Evolutionary conservation across 345 rosid species (phyloP).

Genomic region (Mercurialis annua): DNA sequence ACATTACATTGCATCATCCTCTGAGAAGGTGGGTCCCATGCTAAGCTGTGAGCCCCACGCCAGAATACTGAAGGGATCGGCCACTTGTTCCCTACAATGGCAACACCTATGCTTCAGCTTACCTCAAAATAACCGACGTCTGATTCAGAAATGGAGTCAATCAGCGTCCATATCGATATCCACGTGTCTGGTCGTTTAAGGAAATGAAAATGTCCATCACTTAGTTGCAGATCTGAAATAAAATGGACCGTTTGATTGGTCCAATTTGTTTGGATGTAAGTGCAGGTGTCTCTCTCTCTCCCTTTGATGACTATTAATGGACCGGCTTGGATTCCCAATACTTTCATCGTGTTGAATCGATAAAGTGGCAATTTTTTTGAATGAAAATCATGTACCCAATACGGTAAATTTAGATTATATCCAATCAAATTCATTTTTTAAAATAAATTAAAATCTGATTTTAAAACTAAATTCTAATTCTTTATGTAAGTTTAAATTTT

Average conservation of each 20-base stretch:
- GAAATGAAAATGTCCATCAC: neutral
- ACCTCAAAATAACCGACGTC: slow-evolving; percentile 33
- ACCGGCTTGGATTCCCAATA: no score
- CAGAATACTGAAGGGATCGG: slow-evolving; percentile 30
- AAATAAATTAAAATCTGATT: no score
- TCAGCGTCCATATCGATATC: slow-evolving; percentile 7
- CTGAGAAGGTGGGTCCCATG: neutral
- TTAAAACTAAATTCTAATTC: no score
- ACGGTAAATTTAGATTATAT: no score
- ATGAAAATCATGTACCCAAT: no score
- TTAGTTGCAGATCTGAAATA: neutral
- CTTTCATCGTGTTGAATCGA: no score
- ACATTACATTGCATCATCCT: neutral
- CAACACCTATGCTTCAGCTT: slow-evolving; percentile 17
- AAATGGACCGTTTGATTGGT: slow-evolving; percentile 15
- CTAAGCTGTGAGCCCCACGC: neutral
- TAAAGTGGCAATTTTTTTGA: no score
- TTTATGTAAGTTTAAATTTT: no score
- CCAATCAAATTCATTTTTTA: no score
- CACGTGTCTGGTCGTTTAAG: slow-evolving; percentile 25
- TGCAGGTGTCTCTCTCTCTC: neutral
- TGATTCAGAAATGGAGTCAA: slow-evolving; percentile 19
- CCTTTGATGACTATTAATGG: neutral
- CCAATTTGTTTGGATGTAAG: neutral
- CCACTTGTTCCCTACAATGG: slow-evolving; percentile 37